Conservation (phyloP, 495 filamentous ascomycete species). For the Geopyxis carbonaria region DNA sequence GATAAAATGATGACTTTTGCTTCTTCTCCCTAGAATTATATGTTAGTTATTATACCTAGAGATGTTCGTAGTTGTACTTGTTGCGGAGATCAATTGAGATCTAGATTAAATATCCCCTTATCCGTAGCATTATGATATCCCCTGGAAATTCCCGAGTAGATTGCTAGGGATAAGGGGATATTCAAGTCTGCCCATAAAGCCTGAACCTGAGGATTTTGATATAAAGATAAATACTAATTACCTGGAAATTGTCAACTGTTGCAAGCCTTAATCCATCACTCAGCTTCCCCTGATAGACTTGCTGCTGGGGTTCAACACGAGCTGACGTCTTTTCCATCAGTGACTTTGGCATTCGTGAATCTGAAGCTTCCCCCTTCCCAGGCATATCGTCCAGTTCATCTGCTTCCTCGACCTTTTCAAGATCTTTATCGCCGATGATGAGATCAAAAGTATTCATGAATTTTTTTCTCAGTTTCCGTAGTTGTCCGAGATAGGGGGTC, state of each 20-base stretch:
- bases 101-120: not conserved
- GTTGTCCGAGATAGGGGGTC: slow-evolving; percentile 60
- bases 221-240: slow-evolving; percentile 4
- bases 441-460: slow-evolving; percentile 39
- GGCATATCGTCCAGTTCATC: slow-evolving; percentile 13
- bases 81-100: not conserved
- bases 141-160: too few relatives aligned
- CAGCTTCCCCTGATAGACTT: slow-evolving; percentile 35
- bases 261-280: slow-evolving; percentile 47
- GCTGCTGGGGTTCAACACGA: not conserved
- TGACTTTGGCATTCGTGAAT: slow-evolving; percentile 12
- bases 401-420: slow-evolving; percentile 38
- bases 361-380: slow-evolving; percentile 2
- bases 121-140: too few relatives aligned
- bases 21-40: slow-evolving; percentile 46
- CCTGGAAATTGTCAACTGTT: slow-evolving; percentile 78
- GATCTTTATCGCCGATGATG: slow-evolving; percentile 48
- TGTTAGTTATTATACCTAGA: too few relatives aligned
- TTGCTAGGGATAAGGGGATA: too few relatives aligned
- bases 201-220: not conserved
- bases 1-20: slow-evolving; percentile 71
- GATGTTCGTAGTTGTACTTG: too few relatives aligned
- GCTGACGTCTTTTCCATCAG: slow-evolving; percentile 2
- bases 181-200: not conserved
- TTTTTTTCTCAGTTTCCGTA: slow-evolving; percentile 39